Conservation (phyloP, 345 rosid genomes). For the Corymbia maculata region DNA sequence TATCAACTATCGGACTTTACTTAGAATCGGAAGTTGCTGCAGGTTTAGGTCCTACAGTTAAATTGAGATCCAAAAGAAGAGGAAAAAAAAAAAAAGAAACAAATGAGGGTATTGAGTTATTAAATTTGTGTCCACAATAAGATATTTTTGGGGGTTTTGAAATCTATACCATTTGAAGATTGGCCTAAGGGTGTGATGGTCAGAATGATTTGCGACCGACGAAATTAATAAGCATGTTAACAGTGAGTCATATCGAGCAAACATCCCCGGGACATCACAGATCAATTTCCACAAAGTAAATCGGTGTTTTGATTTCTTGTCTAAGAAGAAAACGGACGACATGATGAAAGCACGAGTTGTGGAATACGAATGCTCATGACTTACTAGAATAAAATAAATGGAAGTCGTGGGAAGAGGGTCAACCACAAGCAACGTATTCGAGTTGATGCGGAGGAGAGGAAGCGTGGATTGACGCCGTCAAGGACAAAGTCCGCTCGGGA, state of each 20-base stretch:
- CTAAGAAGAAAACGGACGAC: background rate
- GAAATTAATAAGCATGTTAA: background rate
- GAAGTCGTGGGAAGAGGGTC: background rate
- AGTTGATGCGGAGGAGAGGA: background rate
- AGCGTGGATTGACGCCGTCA: background rate
- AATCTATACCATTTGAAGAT: background rate
- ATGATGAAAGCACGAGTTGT: background rate
- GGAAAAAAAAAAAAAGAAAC: background rate
- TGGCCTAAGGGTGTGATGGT: background rate
- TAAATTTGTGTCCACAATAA: background rate
- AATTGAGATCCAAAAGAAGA: background rate
- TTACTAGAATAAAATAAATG: background rate
- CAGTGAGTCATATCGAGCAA: background rate
- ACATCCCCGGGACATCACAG: background rate
- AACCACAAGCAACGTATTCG: background rate
- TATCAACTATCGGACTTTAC: background rate
- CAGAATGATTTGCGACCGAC: background rate
- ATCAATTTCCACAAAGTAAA: background rate
- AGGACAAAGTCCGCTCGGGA: background rate
- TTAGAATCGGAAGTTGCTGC: background rate
- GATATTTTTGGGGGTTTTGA: background rate
- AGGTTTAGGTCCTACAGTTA: background rate
- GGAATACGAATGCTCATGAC: background rate
- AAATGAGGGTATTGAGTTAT: background rate
- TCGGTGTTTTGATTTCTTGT: background rate